Percentiles rank a stretch among this genome's conserved stretches.
Evolutionary conservation across 1,139 yeast species (phyloP).

Genomic region (Candida neerlandica): DNA sequence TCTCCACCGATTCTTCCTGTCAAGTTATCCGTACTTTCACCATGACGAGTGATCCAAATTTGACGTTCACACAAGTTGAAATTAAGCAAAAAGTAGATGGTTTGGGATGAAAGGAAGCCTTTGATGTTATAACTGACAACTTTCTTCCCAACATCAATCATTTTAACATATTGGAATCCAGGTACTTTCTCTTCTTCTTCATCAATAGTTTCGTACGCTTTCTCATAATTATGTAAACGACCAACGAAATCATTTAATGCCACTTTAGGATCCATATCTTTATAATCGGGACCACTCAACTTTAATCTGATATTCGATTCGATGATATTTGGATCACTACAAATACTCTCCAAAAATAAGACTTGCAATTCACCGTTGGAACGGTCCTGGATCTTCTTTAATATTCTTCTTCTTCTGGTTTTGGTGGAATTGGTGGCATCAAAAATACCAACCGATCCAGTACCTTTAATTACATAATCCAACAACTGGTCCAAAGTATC

Average conservation of each 20-base stretch:
- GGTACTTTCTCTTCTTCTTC: slow-evolving; percentile 66
- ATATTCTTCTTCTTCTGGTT: slow-evolving; percentile 66
- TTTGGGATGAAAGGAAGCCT: slow-evolving; percentile 92
- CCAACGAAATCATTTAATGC: slow-evolving; percentile 84
- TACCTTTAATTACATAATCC: slow-evolving; percentile 76
- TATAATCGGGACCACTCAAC: slow-evolving; percentile 91
- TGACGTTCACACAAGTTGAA: slow-evolving; percentile 90
- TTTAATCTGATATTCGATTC: slow-evolving; percentile 83
- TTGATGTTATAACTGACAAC: slow-evolving; percentile 89
- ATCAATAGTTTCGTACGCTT: slow-evolving; percentile 88
- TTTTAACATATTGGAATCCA: slow-evolving; percentile 82
- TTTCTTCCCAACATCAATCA: slow-evolving; percentile 95
- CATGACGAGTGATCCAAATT: slow-evolving; percentile 95
- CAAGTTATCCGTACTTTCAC: slow-evolving; percentile 85
- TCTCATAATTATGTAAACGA: slow-evolving; percentile 80
- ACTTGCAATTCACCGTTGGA: slow-evolving; percentile 78
- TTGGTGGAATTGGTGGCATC: slow-evolving; percentile 95
- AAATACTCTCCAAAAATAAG: slow-evolving; percentile 81
- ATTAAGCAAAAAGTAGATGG: slow-evolving; percentile 84
- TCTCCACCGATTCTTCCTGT: slow-evolving; percentile 90
- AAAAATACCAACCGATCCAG: slow-evolving; percentile 91
- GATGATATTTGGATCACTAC: slow-evolving; percentile 75
- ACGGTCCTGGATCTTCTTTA: slow-evolving; percentile 69
- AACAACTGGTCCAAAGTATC: slow-evolving; percentile 85
- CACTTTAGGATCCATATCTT: slow-evolving; percentile 76